Percentiles rank a stretch among this genome's conserved stretches.
These are phyloP conservation scores for Melanogaster broomeanus DNA, from an alignment of 768 basidiomycete species.

Conservation along the genomic window DNA sequence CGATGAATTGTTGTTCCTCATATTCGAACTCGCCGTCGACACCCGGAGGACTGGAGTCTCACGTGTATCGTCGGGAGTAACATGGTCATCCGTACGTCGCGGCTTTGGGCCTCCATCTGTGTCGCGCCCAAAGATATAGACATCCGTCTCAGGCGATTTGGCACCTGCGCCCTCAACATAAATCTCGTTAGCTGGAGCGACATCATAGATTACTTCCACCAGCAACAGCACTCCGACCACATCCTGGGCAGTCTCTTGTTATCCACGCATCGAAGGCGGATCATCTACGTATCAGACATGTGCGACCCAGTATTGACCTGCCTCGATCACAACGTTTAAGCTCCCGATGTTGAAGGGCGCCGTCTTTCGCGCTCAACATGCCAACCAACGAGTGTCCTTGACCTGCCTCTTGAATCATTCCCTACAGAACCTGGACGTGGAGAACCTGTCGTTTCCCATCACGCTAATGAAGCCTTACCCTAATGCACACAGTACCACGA, in stretches of 20 bases:
- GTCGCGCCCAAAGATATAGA: not conserved
- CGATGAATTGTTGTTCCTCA: not conserved
- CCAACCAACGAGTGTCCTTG: not conserved
- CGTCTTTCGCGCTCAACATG: not conserved
- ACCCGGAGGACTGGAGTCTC: constrained; percentile 4
- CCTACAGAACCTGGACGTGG: not conserved
- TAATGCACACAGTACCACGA: not conserved
- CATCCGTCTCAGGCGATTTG: not conserved
- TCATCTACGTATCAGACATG: not conserved
- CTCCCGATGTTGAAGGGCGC: not conserved
- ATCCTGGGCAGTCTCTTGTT: not conserved
- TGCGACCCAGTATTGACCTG: not conserved
- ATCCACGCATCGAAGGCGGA: not conserved
- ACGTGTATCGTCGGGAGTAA: constrained; percentile 1
- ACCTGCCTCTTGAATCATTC: not conserved
- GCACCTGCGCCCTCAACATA: not conserved
- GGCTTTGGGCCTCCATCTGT: not conserved
- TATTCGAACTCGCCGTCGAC: constrained; percentile 4
- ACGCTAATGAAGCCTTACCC: not conserved
- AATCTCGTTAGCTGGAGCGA: not conserved
- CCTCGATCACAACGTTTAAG: constrained; percentile 1
- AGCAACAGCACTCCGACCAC: constrained; percentile 1
- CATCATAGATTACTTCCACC: not conserved
- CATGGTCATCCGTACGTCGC: not conserved
- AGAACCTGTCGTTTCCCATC: not conserved